Conservation (phyloP, 495 filamentous ascomycete genomes). For the Penicillium arizonense region DNA sequence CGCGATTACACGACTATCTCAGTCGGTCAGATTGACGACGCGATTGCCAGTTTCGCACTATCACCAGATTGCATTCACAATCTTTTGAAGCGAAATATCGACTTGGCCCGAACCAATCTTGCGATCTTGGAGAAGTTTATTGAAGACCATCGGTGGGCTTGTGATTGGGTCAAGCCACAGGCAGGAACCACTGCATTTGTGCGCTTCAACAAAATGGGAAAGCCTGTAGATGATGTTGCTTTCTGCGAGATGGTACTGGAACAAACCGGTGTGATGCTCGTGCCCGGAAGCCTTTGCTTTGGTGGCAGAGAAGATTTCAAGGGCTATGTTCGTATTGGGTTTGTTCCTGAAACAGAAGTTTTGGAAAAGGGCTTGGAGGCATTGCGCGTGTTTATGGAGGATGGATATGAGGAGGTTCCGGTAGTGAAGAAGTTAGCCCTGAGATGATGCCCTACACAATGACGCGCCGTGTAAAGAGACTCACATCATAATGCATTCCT, state of each 20-base stretch:
- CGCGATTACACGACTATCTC: slow-evolving; percentile 87
- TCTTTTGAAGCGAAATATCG: slow-evolving; percentile 67
- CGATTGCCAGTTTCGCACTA: slow-evolving; percentile 73
- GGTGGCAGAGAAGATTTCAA: slow-evolving; percentile 66
- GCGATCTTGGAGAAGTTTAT: slow-evolving; percentile 68
- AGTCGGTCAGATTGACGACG: slow-evolving; percentile 79
- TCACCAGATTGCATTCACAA: slow-evolving; percentile 59
- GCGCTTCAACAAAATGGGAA: slow-evolving; percentile 62
- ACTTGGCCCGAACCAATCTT: slow-evolving; percentile 70
- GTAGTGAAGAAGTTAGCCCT: slow-evolving; percentile 26
- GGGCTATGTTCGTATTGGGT: slow-evolving; percentile 80
- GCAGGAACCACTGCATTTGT: slow-evolving; percentile 85
- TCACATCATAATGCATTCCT: too few relatives aligned
- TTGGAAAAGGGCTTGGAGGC: slow-evolving; percentile 64
- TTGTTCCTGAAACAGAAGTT: slow-evolving; percentile 69
- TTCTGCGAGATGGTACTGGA: slow-evolving; percentile 71
- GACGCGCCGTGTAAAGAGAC: too few relatives aligned
- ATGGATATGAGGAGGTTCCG: slow-evolving; percentile 54
- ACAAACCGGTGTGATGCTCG: slow-evolving; percentile 73
- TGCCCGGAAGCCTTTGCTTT: slow-evolving; percentile 77
- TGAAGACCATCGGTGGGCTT: slow-evolving; percentile 58
- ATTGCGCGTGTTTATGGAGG: slow-evolving; percentile 61
- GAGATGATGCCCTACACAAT: neutral
- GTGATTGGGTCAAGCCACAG: slow-evolving; percentile 71
- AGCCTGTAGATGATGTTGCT: slow-evolving; percentile 64